Percentiles rank a stretch among this genome's conserved stretches.
phyloP scores from a whole-genome alignment of 805 yeast species.

The Yamadazyma paraphyllophila region DNA sequence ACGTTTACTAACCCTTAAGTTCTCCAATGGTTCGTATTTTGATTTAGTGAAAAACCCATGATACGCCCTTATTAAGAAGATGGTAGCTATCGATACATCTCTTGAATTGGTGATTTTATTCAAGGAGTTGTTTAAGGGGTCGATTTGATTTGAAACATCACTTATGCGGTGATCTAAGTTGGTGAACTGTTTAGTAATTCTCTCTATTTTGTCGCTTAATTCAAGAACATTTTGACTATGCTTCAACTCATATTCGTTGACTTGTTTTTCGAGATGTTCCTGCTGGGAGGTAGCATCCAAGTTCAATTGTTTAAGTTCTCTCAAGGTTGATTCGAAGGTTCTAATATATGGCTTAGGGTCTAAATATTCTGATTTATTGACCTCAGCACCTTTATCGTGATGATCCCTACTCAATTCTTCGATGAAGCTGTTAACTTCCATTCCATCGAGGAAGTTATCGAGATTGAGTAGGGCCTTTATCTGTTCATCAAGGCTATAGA shows the following conservation, averaged over 20 bases:
- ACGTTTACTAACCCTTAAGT: slow-evolving; percentile 48
- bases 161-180: slow-evolving; percentile 52
- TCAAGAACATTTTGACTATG: slow-evolving; percentile 68
- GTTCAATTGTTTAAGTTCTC: slow-evolving; percentile 62
- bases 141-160: slow-evolving; percentile 55
- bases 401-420: slow-evolving; percentile 76
- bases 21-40: slow-evolving; percentile 54
- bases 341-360: slow-evolving; percentile 95
- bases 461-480: slow-evolving; percentile 53
- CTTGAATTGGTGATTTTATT: slow-evolving; percentile 68
- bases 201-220: slow-evolving; percentile 47
- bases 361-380: slow-evolving; percentile 51
- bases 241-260: slow-evolving; percentile 56
- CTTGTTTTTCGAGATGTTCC: slow-evolving; percentile 52
- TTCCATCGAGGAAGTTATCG: slow-evolving; percentile 64
- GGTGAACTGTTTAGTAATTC: slow-evolving; percentile 47
- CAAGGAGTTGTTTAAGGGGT: slow-evolving; percentile 68
- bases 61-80: slow-evolving; percentile 72
- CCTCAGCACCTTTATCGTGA: slow-evolving; percentile 48
- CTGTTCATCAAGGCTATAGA: slow-evolving; percentile 64
- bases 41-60: slow-evolving; percentile 68
- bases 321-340: slow-evolving; percentile 82
- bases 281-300: slow-evolving; percentile 55
- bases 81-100: slow-evolving; percentile 69
- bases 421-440: slow-evolving; percentile 75